These are phyloP conservation scores for Lavandula angustifolia DNA, from an alignment of 257 asterid genomes.

Conservation along the genomic window DNA sequence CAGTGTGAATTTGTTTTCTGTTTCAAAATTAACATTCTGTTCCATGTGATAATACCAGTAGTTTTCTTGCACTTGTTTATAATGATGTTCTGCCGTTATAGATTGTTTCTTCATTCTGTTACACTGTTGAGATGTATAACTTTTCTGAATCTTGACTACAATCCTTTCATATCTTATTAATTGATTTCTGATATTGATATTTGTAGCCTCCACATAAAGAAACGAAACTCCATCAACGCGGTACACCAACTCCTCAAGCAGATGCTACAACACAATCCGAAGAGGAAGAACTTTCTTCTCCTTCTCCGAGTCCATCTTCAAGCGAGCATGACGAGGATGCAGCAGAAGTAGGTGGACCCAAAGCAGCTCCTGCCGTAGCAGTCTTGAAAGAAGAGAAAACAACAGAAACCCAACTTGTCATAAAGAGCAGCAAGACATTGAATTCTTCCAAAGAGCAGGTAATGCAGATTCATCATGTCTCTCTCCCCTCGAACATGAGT, in stretches of 20 bases:
- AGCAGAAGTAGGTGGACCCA: constrained; percentile 40
- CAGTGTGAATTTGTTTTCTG: background rate
- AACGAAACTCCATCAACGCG: constrained; percentile 23
- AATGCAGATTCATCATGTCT: constrained; percentile 40
- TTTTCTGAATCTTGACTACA: background rate
- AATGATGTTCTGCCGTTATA: too few species aligned
- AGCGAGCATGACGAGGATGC: constrained; percentile 51
- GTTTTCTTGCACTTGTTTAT: too few species aligned
- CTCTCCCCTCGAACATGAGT: constrained; percentile 37
- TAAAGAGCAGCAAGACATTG: constrained; percentile 36
- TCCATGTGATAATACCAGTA: too few species aligned
- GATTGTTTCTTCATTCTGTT: too few species aligned
- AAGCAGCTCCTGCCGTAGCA: constrained; percentile 41
- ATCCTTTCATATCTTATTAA: background rate
- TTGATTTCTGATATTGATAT: constrained; percentile 13
- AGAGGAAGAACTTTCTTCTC: constrained; percentile 42
- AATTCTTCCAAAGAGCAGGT: constrained; percentile 41
- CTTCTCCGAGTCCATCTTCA: constrained; percentile 45
- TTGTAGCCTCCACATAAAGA: constrained; percentile 46
- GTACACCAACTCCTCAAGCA: constrained; percentile 32
- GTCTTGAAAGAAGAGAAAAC: constrained; percentile 45
- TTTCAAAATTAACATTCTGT: background rate
- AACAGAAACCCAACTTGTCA: constrained; percentile 34
- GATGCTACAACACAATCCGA: constrained; percentile 39
- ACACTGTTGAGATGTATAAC: background rate